Conservation (phyloP, 352 stramenopile genomes). For the Pythium apleroticum region DNA sequence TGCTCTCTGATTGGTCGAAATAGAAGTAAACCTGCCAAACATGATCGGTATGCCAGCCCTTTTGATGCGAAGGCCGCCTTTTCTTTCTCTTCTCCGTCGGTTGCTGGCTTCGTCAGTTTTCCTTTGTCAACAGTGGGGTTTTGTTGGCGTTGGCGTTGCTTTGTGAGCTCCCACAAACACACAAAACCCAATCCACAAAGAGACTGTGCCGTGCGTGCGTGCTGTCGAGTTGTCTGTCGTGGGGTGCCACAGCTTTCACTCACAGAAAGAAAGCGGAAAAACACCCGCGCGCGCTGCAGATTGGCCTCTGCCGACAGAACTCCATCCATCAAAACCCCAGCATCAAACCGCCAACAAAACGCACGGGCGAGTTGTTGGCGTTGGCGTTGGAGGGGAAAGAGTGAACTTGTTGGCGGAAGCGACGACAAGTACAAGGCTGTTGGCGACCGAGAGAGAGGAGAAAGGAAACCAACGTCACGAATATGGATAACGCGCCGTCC, state of each 20-base stretch:
- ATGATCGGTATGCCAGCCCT: neutral
- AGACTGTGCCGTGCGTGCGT: constrained; percentile 17
- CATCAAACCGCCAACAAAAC: constrained; percentile 2
- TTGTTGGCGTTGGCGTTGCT: constrained; percentile 12
- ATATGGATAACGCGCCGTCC: neutral
- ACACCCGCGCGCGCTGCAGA: neutral
- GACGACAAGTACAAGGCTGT: constrained; percentile 4
- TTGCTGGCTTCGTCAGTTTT: constrained; percentile 5
- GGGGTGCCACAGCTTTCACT: neutral
- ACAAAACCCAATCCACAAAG: constrained; percentile 7
- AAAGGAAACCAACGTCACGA: constrained; percentile 2
- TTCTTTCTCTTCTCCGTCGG: constrained; percentile 17
- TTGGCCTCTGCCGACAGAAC: too few species aligned
- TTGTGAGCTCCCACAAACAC: neutral
- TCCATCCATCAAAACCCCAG: constrained; percentile 6
- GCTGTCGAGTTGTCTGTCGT: constrained; percentile 10
- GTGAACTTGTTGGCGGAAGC: constrained; percentile 5
- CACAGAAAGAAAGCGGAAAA: constrained; percentile 10
- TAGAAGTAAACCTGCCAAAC: constrained; percentile 10
- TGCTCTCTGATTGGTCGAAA: constrained; percentile 14
- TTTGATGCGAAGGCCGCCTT: constrained; percentile 7
- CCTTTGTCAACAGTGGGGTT: constrained; percentile 7
- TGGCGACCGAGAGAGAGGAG: neutral
- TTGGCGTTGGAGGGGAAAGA: neutral
- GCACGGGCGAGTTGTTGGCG: constrained; percentile 1